Conservation (phyloP, 1,284 basidiomycete species). For the Fomitopsis palustris region DNA sequence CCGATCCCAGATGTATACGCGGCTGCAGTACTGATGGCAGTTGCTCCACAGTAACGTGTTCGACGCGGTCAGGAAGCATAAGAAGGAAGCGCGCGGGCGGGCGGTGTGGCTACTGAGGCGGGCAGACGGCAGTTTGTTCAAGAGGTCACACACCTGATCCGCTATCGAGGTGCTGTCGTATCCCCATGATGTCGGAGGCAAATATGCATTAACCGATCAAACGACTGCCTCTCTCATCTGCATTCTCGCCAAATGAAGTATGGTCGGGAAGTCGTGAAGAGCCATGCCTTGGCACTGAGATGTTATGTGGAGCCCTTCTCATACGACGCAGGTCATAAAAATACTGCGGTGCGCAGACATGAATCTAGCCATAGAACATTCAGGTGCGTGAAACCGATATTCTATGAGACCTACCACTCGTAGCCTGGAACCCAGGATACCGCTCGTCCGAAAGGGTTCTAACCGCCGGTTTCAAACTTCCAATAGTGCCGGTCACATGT, state of each 20-base stretch:
- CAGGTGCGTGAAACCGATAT: too few species aligned
- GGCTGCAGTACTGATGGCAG: neutral
- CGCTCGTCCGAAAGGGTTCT: too few species aligned
- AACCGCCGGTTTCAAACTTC: too few species aligned
- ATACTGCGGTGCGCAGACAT: too few species aligned
- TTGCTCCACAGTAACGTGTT: neutral
- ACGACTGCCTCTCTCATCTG: neutral
- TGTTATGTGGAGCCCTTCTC: neutral
- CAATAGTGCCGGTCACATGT: too few species aligned
- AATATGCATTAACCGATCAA: neutral
- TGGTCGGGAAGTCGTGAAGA: neutral
- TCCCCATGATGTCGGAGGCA: neutral
- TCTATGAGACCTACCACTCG: too few species aligned
- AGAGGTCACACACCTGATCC: neutral
- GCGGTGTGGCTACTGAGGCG: neutral
- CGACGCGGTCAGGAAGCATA: neutral
- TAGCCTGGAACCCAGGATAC: too few species aligned
- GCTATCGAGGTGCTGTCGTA: neutral
- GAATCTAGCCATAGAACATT: too few species aligned
- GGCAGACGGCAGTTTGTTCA: neutral
- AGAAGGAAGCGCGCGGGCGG: neutral
- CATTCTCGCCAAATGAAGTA: neutral
- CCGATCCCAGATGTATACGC: neutral
- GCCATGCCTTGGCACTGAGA: too few species aligned
- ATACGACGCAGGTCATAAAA: neutral